A percentile compares a stretch with the other conserved stretches of the same genome.
Evolutionary conservation across 805 yeast species (phyloP).

Genomic region (Wickerhamomyces pijperi): DNA sequence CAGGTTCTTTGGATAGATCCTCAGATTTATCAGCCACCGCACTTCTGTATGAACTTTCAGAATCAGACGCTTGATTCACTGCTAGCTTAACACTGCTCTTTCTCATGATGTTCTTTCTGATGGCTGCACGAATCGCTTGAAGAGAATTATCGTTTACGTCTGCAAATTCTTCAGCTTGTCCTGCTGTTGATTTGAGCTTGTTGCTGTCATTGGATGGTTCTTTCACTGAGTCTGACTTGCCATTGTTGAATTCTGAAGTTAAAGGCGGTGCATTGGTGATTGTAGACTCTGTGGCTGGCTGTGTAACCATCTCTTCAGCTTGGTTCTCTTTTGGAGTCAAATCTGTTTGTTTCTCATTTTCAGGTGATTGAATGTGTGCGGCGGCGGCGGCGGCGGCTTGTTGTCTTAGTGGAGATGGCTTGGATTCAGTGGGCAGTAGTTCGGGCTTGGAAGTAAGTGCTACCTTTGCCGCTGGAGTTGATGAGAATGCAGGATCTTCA

Average conservation of each 20-base stretch:
- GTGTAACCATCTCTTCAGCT: background rate
- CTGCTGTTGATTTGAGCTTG: slow-evolving; percentile 2
- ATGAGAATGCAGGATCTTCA: no score
- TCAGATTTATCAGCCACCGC: slow-evolving; percentile 4
- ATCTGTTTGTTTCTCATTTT: no score
- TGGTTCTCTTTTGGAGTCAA: slow-evolving; percentile 1
- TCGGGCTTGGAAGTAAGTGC: no score
- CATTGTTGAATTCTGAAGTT: background rate
- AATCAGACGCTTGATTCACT: slow-evolving; percentile 4
- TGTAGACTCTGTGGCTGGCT: background rate
- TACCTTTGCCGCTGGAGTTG: no score
- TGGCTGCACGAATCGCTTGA: slow-evolving; percentile 35
- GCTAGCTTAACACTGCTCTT: slow-evolving; percentile 13
- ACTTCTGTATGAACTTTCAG: slow-evolving; percentile 14
- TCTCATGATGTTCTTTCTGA: slow-evolving; percentile 32
- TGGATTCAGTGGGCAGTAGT: no score
- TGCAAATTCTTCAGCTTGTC: slow-evolving; percentile 12
- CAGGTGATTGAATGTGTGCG: no score
- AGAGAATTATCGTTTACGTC: slow-evolving; percentile 29
- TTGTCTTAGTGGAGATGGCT: no score
- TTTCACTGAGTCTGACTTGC: background rate
- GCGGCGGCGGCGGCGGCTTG: no score
- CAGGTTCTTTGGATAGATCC: slow-evolving; percentile 3
- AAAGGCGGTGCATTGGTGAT: background rate
- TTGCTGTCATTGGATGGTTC: background rate